Evolutionary conservation across 129 eudicot species (phyloP).

Genomic region (Dittrichia graveolens): DNA sequence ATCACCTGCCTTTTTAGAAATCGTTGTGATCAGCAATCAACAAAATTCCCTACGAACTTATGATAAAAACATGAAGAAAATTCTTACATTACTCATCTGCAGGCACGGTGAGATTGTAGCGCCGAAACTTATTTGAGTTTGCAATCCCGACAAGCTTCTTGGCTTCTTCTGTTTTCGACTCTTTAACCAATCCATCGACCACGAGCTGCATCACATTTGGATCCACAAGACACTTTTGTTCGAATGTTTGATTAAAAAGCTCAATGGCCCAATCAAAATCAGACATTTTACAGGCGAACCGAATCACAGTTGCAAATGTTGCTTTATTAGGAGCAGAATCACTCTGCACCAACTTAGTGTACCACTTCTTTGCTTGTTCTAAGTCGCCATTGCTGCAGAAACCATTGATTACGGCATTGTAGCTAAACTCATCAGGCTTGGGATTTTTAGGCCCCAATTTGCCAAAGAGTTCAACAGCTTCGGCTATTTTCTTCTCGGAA

Average conservation of each 20-base stretch:
- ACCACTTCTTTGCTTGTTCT: conserved; percentile 54
- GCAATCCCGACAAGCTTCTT: conserved; percentile 50
- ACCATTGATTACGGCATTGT: conserved; percentile 48
- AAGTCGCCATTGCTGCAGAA: conserved; percentile 41
- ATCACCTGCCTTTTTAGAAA: conserved; percentile 7
- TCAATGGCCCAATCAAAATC: conserved; percentile 51
- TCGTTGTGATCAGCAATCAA: neutral
- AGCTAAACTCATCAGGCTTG: conserved; percentile 46
- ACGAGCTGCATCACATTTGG: conserved; percentile 43
- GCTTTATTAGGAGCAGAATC: conserved; percentile 39
- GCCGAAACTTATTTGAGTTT: conserved; percentile 34
- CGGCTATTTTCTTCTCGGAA: conserved; percentile 27
- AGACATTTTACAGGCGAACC: conserved; percentile 41
- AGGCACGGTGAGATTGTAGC: conserved; percentile 39
- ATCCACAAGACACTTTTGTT: conserved; percentile 27
- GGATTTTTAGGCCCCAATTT: conserved; percentile 36
- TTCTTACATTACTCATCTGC: conserved; percentile 29
- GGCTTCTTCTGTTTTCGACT: conserved; percentile 47
- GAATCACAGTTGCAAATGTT: conserved; percentile 39
- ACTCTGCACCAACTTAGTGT: conserved; percentile 27
- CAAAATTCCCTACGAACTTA: conserved; percentile 23
- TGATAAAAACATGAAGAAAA: conserved; percentile 10
- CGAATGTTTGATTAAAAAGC: conserved; percentile 40
- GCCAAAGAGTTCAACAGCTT: conserved; percentile 47
- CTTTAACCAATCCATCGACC: conserved; percentile 49